These are phyloP conservation scores for Penicillium crustosum DNA, from an alignment of 2,329 filamentous ascomycete genomes.

Conservation along the genomic window DNA sequence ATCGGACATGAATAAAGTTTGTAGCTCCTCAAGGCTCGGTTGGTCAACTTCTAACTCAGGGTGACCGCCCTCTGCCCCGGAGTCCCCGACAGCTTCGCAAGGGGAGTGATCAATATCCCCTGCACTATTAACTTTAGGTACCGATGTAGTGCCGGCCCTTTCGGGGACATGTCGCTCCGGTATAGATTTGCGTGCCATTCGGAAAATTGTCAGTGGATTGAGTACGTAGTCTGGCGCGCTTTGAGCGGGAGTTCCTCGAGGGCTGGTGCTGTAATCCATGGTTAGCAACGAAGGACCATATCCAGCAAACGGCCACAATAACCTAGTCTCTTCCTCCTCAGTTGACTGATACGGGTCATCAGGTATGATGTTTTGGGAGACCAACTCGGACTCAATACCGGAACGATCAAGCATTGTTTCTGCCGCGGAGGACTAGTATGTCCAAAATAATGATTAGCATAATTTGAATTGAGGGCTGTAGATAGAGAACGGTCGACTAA, in stretches of 20 bases:
- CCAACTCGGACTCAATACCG: slow-evolving; percentile 21
- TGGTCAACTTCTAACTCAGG: slow-evolving; percentile 7
- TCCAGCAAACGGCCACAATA: background rate
- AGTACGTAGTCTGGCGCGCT: slow-evolving; percentile 29
- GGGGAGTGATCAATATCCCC: slow-evolving; percentile 2
- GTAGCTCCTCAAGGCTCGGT: slow-evolving; percentile 20
- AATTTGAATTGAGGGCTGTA: background rate
- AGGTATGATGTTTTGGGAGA: slow-evolving; percentile 20
- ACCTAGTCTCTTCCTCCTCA: slow-evolving; percentile 16
- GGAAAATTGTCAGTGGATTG: slow-evolving; percentile 28
- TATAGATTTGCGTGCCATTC: slow-evolving; percentile 28
- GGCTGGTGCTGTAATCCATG: slow-evolving; percentile 9
- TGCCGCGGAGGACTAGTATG: slow-evolving; percentile 20
- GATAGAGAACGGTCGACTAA: background rate
- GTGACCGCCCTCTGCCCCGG: background rate
- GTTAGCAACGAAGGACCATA: background rate
- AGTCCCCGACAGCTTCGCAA: background rate
- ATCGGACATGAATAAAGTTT: slow-evolving; percentile 26
- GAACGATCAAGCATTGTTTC: slow-evolving; percentile 25
- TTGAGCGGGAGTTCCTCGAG: slow-evolving; percentile 17
- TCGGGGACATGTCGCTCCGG: slow-evolving; percentile 28
- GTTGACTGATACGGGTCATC: slow-evolving; percentile 23
- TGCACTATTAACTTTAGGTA: background rate
- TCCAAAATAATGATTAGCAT: too few relatives aligned
- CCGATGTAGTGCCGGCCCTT: slow-evolving; percentile 15